These are phyloP conservation scores for Lasiodiplodia hormozganensis DNA, from an alignment of 2,329 filamentous ascomycete species.

Conservation along the genomic window DNA sequence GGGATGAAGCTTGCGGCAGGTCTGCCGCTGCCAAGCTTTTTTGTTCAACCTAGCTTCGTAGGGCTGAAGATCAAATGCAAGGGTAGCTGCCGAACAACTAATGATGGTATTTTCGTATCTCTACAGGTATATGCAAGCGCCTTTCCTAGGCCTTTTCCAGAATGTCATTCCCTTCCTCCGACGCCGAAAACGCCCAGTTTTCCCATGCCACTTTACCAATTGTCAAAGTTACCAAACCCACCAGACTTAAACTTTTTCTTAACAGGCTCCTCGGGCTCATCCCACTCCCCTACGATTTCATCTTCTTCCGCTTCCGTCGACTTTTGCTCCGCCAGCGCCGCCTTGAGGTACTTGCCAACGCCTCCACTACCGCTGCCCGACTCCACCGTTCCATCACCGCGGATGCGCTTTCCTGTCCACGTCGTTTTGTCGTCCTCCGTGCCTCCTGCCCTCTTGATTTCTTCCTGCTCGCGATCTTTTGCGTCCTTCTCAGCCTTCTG, in stretches of 20 bases:
- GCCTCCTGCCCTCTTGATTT: constrained; percentile 69
- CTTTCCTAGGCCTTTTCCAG: not conserved
- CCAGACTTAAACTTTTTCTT: constrained; percentile 81
- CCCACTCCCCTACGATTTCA: constrained; percentile 63
- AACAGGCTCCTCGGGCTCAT: constrained; percentile 64
- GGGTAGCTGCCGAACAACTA: not conserved
- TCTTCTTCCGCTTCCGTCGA: constrained; percentile 52
- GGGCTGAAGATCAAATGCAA: constrained; percentile 18
- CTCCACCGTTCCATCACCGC: constrained; percentile 68
- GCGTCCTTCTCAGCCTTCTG: constrained; percentile 63
- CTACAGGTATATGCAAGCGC: constrained; percentile 1
- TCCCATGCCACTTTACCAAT: constrained; percentile 66
- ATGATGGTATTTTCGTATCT: constrained; percentile 10
- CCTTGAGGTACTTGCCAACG: constrained; percentile 84
- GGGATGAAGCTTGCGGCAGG: constrained; percentile 4
- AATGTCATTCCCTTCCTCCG: not conserved
- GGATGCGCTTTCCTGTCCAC: constrained; percentile 93
- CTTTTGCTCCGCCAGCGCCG: constrained; percentile 52
- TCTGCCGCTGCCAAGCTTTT: constrained; percentile 24
- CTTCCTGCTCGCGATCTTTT: constrained; percentile 68
- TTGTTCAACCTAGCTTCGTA: constrained; percentile 10
- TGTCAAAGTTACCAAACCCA: constrained; percentile 95
- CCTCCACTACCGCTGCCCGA: constrained; percentile 56
- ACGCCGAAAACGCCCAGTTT: constrained; percentile 8
- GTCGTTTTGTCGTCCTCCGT: constrained; percentile 89